These are phyloP conservation scores for Nicotiana noctiflora DNA, from an alignment of 257 asterid genomes.

Conservation along the genomic window DNA sequence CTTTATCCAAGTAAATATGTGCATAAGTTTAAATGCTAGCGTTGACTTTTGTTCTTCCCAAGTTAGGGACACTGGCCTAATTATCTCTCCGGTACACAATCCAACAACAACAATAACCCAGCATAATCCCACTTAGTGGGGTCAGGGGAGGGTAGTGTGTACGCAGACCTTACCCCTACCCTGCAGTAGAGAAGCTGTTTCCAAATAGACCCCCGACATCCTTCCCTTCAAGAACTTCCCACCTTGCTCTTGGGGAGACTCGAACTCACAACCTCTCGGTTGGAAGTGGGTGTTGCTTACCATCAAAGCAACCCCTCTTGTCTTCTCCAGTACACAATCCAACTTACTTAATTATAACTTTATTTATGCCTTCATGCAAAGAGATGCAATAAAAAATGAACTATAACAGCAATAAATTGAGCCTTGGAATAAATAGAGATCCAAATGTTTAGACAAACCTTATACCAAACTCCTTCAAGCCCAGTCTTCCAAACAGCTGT, in stretches of 20 bases:
- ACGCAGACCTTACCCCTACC: too few species aligned
- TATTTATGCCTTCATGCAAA: background rate
- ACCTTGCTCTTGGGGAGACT: too few species aligned
- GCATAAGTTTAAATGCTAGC: background rate
- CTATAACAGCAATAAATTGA: background rate
- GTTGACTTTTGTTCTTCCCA: background rate
- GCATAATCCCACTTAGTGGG: too few species aligned
- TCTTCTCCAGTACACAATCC: constrained; percentile 6
- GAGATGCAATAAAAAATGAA: background rate
- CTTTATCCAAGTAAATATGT: background rate
- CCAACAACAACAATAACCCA: too few species aligned
- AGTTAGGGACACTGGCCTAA: background rate
- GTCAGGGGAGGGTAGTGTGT: too few species aligned
- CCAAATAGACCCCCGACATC: too few species aligned
- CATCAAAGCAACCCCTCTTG: too few species aligned
- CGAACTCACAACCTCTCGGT: too few species aligned
- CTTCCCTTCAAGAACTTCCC: too few species aligned
- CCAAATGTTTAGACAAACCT: constrained; percentile 35
- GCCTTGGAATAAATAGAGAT: background rate
- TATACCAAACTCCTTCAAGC: constrained; percentile 98
- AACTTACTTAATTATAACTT: background rate
- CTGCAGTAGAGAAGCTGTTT: too few species aligned
- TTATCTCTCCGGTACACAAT: background rate
- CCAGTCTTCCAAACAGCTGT: constrained; percentile 98
- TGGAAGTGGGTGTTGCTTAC: too few species aligned